These are phyloP conservation scores for Xylaria sp. DNA, from an alignment of 2,329 filamentous ascomycete species.

Conservation along the genomic window DNA sequence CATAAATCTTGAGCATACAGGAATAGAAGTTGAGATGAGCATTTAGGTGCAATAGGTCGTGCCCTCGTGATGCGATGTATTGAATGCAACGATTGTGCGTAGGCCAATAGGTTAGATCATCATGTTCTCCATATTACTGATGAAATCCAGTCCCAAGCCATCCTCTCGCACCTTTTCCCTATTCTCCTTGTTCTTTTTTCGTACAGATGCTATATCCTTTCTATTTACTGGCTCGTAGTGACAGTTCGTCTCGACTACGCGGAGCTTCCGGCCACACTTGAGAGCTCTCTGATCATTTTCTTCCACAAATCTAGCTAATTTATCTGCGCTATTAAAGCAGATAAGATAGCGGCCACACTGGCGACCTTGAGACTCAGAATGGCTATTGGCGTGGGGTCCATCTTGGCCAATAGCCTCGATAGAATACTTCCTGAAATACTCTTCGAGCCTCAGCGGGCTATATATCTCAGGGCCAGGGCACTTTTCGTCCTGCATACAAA, in stretches of 20 bases:
- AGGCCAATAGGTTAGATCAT: neutral
- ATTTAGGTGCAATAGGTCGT: no score
- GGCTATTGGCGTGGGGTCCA: neutral
- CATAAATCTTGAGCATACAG: no score
- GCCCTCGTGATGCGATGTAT: no score
- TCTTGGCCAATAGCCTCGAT: neutral
- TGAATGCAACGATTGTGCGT: neutral
- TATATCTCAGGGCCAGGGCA: neutral
- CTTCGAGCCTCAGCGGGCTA: neutral
- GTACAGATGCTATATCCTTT: neutral
- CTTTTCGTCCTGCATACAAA: neutral
- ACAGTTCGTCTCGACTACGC: neutral
- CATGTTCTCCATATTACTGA: neutral
- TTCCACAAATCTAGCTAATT: neutral
- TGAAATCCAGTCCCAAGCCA: neutral
- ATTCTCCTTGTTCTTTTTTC: neutral
- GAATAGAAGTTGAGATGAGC: no score
- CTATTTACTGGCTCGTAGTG: neutral
- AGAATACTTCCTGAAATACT: neutral
- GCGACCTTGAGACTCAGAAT: neutral
- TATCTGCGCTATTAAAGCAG: neutral
- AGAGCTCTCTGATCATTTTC: slow-evolving; percentile 1
- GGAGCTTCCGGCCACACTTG: neutral
- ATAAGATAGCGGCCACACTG: neutral
- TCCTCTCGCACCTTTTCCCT: neutral